These are phyloP conservation scores for Coffea eugenioides DNA, from an alignment of 257 asterid species.

Conservation along the genomic window DNA sequence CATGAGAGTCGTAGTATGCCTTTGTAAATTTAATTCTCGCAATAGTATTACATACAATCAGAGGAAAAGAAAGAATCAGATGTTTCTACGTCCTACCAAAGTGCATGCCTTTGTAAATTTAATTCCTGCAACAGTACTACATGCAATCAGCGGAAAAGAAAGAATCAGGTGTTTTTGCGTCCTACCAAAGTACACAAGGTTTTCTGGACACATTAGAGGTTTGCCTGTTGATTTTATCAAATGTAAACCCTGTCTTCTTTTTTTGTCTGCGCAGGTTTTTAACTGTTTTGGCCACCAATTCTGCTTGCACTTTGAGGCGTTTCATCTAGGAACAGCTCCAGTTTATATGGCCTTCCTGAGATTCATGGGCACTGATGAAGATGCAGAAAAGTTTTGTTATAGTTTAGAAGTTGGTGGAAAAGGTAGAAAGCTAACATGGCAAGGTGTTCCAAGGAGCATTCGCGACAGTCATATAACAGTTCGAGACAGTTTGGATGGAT, in stretches of 20 bases:
- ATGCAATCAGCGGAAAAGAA: background rate
- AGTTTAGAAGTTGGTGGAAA: slow-evolving; percentile 40
- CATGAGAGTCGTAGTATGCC: background rate
- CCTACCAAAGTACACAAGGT: background rate
- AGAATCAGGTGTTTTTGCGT: background rate
- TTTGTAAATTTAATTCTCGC: background rate
- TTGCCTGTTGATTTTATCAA: background rate
- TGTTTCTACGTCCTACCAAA: background rate
- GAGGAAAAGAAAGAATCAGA: background rate
- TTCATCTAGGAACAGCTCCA: slow-evolving; percentile 33
- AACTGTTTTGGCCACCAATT: slow-evolving; percentile 41
- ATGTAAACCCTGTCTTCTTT: background rate
- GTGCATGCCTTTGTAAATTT: background rate
- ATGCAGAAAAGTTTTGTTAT: slow-evolving; percentile 33
- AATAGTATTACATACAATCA: too few relatives aligned
- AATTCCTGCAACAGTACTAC: too few relatives aligned
- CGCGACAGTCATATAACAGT: slow-evolving; percentile 37
- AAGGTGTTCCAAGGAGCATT: slow-evolving; percentile 43
- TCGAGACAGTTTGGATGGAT: slow-evolving; percentile 38
- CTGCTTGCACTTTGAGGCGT: slow-evolving; percentile 43
- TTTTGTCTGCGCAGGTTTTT: slow-evolving; percentile 31
- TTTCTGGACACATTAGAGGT: background rate
- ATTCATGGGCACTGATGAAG: slow-evolving; percentile 40
- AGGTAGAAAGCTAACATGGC: slow-evolving; percentile 39
- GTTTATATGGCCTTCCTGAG: slow-evolving; percentile 42